Conservation (phyloP, 2,329 filamentous ascomycete genomes). For the Xylogone sp. region DNA sequence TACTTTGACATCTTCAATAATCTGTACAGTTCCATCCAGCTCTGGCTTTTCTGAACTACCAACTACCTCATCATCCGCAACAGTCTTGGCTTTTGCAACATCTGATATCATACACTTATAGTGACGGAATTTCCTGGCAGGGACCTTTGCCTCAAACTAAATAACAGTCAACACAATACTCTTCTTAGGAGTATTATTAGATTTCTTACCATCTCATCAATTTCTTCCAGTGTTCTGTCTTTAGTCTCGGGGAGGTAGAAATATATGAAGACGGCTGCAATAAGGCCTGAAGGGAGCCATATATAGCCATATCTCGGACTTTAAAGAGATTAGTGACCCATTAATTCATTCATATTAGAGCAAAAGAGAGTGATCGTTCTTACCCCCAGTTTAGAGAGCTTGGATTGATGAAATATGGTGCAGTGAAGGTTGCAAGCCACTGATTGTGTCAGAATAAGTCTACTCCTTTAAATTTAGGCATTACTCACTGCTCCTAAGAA, state of each 20-base stretch:
- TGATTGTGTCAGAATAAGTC: not conserved
- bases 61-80: not conserved
- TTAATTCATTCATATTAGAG: no score
- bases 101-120: slow-evolving; percentile 22
- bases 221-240: slow-evolving; percentile 43
- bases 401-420: slow-evolving; percentile 57
- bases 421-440: slow-evolving; percentile 47
- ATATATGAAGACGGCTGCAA: slow-evolving; percentile 16
- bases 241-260: slow-evolving; percentile 18
- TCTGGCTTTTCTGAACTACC: not conserved
- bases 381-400: slow-evolving; percentile 48
- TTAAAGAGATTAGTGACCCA: not conserved
- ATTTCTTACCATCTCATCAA: slow-evolving; percentile 44
- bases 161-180: not conserved
- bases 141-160: slow-evolving; percentile 32
- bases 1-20: not conserved
- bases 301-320: slow-evolving; percentile 52
- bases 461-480: not conserved
- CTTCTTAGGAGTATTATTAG: not conserved
- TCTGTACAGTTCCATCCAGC: not conserved
- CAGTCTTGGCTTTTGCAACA: not conserved
- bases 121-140: slow-evolving; percentile 37
- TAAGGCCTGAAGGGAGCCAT: slow-evolving; percentile 37
- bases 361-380: no score
- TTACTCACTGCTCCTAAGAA: slow-evolving; percentile 45